These are phyloP conservation scores for Aspergillus sparsus DNA, from an alignment of 495 filamentous ascomycete genomes.

Conservation along the genomic window DNA sequence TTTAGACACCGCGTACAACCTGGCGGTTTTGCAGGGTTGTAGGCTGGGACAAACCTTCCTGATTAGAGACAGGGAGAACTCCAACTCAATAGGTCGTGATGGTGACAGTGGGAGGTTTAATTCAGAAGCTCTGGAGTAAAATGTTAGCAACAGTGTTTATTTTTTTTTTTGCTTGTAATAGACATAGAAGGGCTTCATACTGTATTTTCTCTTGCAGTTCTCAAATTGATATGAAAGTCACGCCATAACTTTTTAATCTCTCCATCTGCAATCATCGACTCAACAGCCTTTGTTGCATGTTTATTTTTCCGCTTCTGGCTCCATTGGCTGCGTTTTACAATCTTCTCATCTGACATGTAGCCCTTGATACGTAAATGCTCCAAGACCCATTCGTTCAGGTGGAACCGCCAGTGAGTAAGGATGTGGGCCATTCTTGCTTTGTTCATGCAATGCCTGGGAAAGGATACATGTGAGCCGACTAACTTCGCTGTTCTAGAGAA, in stretches of 20 bases:
- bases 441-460: slow-evolving; percentile 57
- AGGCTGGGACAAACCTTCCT: too few species aligned
- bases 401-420: slow-evolving; percentile 73
- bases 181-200: slow-evolving; percentile 26
- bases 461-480: neutral
- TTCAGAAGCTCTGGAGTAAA: too few species aligned
- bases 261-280: slow-evolving; percentile 56
- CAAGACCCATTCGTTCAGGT: slow-evolving; percentile 70
- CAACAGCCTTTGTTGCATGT: slow-evolving; percentile 57
- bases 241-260: slow-evolving; percentile 59
- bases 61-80: too few species aligned
- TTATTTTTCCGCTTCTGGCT: slow-evolving; percentile 53
- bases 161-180: neutral
- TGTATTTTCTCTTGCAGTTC: slow-evolving; percentile 52
- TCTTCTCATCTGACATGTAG: slow-evolving; percentile 50
- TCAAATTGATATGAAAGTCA: slow-evolving; percentile 60
- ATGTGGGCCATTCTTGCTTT: slow-evolving; percentile 71
- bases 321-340: slow-evolving; percentile 56
- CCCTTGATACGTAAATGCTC: slow-evolving; percentile 58
- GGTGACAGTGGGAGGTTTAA: too few species aligned
- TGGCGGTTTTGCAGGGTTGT: neutral
- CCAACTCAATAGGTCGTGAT: too few species aligned
- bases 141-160: too few species aligned
- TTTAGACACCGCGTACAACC: neutral
- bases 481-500: neutral